These are phyloP conservation scores for Mortierella sp. DNA, from an alignment of 371 early-diverging fungal species.

Conservation along the genomic window DNA sequence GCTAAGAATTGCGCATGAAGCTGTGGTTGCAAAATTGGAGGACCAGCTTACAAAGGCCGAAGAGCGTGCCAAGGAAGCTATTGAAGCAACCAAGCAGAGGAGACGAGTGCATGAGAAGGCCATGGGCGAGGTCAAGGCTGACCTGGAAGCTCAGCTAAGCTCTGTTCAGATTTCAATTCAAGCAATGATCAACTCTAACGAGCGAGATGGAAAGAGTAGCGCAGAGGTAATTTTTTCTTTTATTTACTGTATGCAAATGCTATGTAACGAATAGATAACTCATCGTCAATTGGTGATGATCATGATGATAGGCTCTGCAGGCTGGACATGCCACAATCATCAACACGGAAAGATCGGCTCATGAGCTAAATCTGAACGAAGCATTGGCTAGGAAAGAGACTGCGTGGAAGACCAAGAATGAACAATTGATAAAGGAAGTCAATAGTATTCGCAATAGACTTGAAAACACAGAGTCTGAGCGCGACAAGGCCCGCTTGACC, in stretches of 20 bases:
- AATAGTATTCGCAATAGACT: background rate
- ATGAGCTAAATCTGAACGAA: slow-evolving; percentile 15
- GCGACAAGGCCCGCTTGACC: slow-evolving; percentile 8
- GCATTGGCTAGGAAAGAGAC: slow-evolving; percentile 28
- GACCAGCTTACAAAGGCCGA: slow-evolving; percentile 31
- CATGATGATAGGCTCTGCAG: slow-evolving; percentile 19
- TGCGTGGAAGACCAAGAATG: slow-evolving; percentile 18
- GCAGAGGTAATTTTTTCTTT: slow-evolving; percentile 13
- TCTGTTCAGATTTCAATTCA: slow-evolving; percentile 22
- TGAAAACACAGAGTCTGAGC: slow-evolving; percentile 6
- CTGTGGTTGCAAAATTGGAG: slow-evolving; percentile 18
- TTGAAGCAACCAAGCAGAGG: slow-evolving; percentile 3
- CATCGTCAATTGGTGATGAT: background rate
- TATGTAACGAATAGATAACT: background rate
- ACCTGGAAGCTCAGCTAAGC: slow-evolving; percentile 21
- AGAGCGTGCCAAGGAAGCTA: slow-evolving; percentile 16
- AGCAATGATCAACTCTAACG: background rate
- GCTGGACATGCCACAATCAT: slow-evolving; percentile 15
- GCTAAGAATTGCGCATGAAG: slow-evolving; percentile 20
- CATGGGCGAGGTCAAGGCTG: slow-evolving; percentile 18
- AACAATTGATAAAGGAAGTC: slow-evolving; percentile 11
- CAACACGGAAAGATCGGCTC: background rate
- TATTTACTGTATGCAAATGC: background rate
- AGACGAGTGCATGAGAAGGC: slow-evolving; percentile 13
- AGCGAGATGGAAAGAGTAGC: slow-evolving; percentile 4